A percentile compares a stretch with the other conserved stretches of the same genome.
Evolutionary conservation across 164 flowering plant species (phyloP).

Genomic region (Brasenia schreberi): DNA sequence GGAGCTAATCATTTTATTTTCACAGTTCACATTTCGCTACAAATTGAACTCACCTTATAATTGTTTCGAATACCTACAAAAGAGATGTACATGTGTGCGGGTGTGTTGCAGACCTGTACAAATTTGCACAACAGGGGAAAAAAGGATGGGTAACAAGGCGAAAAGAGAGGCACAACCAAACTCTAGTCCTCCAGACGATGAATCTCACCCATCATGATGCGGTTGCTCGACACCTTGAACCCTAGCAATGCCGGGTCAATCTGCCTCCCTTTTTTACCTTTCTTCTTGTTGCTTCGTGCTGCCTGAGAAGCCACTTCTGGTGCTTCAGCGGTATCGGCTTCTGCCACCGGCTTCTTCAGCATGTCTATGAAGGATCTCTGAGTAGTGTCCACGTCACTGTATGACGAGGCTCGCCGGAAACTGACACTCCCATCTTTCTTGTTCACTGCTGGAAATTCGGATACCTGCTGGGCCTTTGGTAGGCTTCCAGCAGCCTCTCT

Average conservation of each 20-base stretch:
- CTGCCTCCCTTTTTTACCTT: conserved; percentile 77
- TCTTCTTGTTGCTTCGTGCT: conserved; percentile 46
- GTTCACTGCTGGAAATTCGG: conserved; percentile 19
- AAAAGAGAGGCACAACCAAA: neutral
- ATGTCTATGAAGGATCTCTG: conserved; percentile 72
- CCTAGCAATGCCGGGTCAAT: conserved; percentile 78
- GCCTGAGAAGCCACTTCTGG: conserved; percentile 28
- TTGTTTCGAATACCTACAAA: neutral
- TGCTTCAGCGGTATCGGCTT: conserved; percentile 15
- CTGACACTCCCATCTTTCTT: conserved; percentile 40
- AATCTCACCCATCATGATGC: conserved; percentile 86
- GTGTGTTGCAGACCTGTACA: neutral
- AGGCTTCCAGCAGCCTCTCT: neutral
- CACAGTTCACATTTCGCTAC: neutral
- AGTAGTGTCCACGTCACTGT: conserved; percentile 42
- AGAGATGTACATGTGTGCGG: neutral
- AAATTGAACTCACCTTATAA: neutral
- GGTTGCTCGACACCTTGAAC: conserved; percentile 72
- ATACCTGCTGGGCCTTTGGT: neutral
- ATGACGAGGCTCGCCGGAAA: conserved; percentile 30
- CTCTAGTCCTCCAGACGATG: conserved; percentile 46
- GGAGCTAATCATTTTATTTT: neutral
- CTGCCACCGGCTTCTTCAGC: conserved; percentile 34
- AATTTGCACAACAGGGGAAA: neutral
- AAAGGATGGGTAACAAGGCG: neutral